Evolutionary conservation across 169 alveolate species (phyloP).

Genomic region (Plasmodium malariae): DNA sequence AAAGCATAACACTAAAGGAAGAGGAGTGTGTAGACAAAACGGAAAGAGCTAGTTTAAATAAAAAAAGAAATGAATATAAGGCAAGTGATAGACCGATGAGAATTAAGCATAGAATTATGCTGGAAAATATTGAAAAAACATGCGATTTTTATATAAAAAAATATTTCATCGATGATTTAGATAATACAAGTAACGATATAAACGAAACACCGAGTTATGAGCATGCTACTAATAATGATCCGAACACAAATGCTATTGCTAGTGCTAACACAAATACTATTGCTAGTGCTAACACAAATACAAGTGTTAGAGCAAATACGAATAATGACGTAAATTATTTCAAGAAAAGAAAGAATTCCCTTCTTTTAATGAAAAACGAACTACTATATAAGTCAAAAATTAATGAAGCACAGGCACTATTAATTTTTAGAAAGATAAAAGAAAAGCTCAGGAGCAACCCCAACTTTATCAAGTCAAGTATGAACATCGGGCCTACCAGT

Average conservation of each 20-base stretch:
- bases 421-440: slow-evolving; percentile 55
- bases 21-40: slow-evolving; percentile 26
- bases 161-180: slow-evolving; percentile 52
- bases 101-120: slow-evolving; percentile 33
- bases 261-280: background rate
- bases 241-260: too few relatives aligned
- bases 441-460: slow-evolving; percentile 31
- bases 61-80: slow-evolving; percentile 2
- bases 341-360: slow-evolving; percentile 42
- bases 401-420: slow-evolving; percentile 45
- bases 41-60: background rate
- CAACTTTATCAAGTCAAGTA: background rate
- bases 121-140: slow-evolving; percentile 60
- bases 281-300: background rate
- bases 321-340: background rate
- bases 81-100: slow-evolving; percentile 21
- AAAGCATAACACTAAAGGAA: slow-evolving; percentile 14
- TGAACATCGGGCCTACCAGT: background rate
- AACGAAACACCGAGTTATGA: too few relatives aligned
- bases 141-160: slow-evolving; percentile 68
- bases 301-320: background rate
- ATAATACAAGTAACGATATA: background rate
- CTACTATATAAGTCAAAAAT: slow-evolving; percentile 51
- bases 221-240: too few relatives aligned
- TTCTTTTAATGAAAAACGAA: slow-evolving; percentile 51